Evolutionary conservation across 345 rosid species (phyloP).

Genomic region (Syzygium oleosum): DNA sequence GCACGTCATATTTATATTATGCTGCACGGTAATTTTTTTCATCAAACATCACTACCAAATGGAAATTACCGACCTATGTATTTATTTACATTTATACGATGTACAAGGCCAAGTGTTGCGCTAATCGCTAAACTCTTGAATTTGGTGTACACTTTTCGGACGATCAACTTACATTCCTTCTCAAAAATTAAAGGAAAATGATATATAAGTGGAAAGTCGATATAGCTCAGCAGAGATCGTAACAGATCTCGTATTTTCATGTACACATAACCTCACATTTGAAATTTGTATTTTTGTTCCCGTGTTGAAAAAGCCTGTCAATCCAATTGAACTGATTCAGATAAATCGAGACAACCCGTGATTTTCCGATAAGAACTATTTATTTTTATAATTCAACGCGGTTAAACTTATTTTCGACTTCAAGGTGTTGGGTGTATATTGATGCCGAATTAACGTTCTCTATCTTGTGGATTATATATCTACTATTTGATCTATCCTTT

Average conservation of each 20-base stretch:
- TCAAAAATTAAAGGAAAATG: background rate
- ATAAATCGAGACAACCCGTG: background rate
- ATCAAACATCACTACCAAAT: background rate
- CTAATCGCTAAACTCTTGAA: background rate
- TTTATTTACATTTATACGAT: background rate
- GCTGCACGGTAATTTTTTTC: background rate
- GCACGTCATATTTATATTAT: background rate
- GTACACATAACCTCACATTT: background rate
- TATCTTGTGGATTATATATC: background rate
- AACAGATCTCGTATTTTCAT: background rate
- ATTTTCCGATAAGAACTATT: background rate
- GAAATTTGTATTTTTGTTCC: background rate
- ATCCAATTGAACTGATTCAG: background rate
- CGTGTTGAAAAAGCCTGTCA: background rate
- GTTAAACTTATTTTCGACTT: background rate
- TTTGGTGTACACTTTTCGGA: background rate
- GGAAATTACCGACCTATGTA: background rate
- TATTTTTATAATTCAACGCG: background rate
- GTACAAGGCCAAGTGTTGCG: background rate
- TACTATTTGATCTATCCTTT: background rate
- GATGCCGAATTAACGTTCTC: background rate
- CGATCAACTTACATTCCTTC: background rate
- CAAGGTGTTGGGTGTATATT: too few relatives aligned
- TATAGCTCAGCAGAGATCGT: rapidly evolving
- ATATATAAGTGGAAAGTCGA: background rate